A percentile compares a stretch with the other conserved stretches of the same genome.
Evolutionary conservation across 2,329 filamentous ascomycete species (phyloP).

Genomic region (Arachnopeziza araneosa): DNA sequence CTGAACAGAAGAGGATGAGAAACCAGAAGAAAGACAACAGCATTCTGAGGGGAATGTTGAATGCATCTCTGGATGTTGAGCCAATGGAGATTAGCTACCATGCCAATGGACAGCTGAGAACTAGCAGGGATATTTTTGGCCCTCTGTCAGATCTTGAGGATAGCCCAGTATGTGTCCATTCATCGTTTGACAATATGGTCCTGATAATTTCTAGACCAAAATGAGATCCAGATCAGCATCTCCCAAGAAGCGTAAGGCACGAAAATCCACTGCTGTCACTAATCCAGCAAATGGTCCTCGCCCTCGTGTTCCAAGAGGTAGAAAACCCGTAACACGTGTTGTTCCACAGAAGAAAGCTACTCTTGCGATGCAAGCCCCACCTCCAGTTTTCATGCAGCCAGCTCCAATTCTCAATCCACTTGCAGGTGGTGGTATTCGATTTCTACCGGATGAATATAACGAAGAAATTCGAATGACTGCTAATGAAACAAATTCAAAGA

Average conservation of each 20-base stretch:
- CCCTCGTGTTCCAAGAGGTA: conserved; percentile 13
- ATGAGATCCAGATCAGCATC: conserved; percentile 14
- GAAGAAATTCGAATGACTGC: conserved; percentile 29
- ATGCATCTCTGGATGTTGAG: conserved; percentile 57
- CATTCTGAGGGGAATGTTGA: conserved; percentile 61
- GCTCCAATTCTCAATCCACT: conserved; percentile 22
- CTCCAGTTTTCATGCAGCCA: conserved; percentile 10
- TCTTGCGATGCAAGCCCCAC: conserved; percentile 6
- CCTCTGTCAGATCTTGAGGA: conserved; percentile 45
- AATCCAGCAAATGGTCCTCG: conserved; percentile 25
- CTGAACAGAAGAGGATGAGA: conserved; percentile 65
- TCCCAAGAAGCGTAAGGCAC: conserved; percentile 28
- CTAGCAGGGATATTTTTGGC: conserved; percentile 54
- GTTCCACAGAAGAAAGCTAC: conserved; percentile 16
- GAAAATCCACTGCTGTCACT: conserved; percentile 12
- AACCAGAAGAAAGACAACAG: conserved; percentile 75
- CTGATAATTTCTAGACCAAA: conserved; percentile 10
- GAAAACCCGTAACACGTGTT: conserved; percentile 7
- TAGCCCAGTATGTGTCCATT: conserved; percentile 41
- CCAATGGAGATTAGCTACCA: conserved; percentile 61
- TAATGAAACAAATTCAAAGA: conserved; percentile 22
- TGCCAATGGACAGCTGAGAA: conserved; percentile 43
- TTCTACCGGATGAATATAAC: conserved; percentile 24
- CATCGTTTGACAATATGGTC: neutral
- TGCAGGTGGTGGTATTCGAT: conserved; percentile 8